These are phyloP conservation scores for Xylaria sp. DNA, from an alignment of 2,329 filamentous ascomycete genomes.

Conservation along the genomic window DNA sequence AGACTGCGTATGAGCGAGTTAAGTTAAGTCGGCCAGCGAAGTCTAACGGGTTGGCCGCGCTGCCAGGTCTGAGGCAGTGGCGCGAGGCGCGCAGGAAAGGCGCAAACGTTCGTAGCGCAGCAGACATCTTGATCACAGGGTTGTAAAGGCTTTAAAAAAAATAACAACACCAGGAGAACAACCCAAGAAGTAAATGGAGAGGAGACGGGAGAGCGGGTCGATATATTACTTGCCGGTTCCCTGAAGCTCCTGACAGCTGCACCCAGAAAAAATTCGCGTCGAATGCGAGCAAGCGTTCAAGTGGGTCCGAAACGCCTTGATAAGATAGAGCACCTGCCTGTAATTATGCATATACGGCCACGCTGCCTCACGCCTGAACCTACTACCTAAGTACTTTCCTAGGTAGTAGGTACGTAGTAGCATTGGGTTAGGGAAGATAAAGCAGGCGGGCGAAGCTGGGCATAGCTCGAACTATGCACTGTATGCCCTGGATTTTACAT, in stretches of 20 bases:
- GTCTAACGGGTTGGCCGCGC: conserved; percentile 77
- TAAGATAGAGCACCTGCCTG: conserved; percentile 25
- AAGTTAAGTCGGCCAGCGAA: conserved; percentile 69
- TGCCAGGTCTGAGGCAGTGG: conserved; percentile 71
- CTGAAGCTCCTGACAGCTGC: conserved; percentile 26
- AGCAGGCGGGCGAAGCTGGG: too few species aligned
- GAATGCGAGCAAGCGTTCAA: not conserved
- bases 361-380: too few species aligned
- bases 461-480: too few species aligned
- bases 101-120: conserved; percentile 76
- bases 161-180: conserved; percentile 11
- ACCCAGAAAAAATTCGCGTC: conserved; percentile 25
- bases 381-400: too few species aligned
- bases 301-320: not conserved
- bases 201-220: not conserved
- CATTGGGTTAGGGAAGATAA: too few species aligned
- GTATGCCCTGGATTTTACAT: too few species aligned
- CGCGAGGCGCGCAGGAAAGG: conserved; percentile 84
- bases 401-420: too few species aligned
- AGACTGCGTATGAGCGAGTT: conserved; percentile 70
- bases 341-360: too few species aligned
- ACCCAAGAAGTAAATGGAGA: conserved; percentile 2
- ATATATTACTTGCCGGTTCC: conserved; percentile 23
- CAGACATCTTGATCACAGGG: conserved; percentile 68
- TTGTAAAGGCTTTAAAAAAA: conserved; percentile 16